Base-by-base conservation (phyloP, 768 basidiomycete species). In the Hericium alpestre region DNA sequence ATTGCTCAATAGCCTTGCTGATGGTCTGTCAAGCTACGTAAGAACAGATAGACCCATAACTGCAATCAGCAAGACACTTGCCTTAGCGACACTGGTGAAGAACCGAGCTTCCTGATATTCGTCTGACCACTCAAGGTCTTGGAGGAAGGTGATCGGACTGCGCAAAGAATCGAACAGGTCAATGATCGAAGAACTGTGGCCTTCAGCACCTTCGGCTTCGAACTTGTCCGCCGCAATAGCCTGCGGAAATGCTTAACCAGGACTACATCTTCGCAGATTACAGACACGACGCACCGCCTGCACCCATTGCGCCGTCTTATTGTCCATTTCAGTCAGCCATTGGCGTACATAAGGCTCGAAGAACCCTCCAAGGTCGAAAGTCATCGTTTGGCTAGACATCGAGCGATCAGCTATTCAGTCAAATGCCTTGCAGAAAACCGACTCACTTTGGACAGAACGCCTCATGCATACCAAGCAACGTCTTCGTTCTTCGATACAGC, bases 171-270 rank as follows among this genome's bases (percentile, higher is more conserved):
- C 93, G 65, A 98, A 97, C 1, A 99, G 77, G 70, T 99, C 96
- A 22, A 93, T 85, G 55, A 99, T 94, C 0, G 95, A 98, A n/a
- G 94, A 93, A 63, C 92, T 95, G 65, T 94, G 90, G 0, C 89
- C 89, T 69, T 90, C 83, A 11, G 75, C 58, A 59, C 88, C 79
- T 72, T 93, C 80, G 56, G 90, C 77, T 74, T 93, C 78, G 62
- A 90, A 91, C 85, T 86, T 85, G 68, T 95, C 93, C 0, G 84
- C 83, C 22, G 82, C 79, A 60, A 95, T 85, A 18, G 93, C 92
- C 82, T 90, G 65, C 7, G 57, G 41, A 20, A 20, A 43, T 62
- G 18, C 43, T 52, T 43, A 59, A 51, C 32, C 15, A 22, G 56
- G 50, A 15, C 43, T 18, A 46, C 16, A n/a, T 9, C 43, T 4